Evolutionary conservation across 2,329 filamentous ascomycete species (phyloP).

Genomic region (Fusarium agapanthi): DNA sequence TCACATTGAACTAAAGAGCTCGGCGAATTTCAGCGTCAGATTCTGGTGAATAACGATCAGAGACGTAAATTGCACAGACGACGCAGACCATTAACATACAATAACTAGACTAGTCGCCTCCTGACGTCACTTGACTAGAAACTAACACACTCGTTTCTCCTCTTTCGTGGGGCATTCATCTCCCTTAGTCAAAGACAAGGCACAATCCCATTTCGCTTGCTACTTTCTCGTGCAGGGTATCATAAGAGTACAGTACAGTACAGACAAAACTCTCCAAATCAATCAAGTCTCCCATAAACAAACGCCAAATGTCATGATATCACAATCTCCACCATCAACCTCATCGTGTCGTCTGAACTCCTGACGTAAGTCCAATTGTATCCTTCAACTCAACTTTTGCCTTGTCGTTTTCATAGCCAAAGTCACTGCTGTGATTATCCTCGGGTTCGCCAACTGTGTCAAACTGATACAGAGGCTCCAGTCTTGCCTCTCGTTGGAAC

Average conservation of each 20-base stretch:
- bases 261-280: slow-evolving; percentile 18
- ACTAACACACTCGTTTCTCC: neutral
- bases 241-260: slow-evolving; percentile 27
- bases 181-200: slow-evolving; percentile 14
- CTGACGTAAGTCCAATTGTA: slow-evolving; percentile 43
- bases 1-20: neutral
- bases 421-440: slow-evolving; percentile 43
- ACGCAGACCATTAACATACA: neutral
- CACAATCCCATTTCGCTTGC: slow-evolving; percentile 32
- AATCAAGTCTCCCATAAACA: slow-evolving; percentile 12
- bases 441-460: slow-evolving; percentile 47
- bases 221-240: slow-evolving; percentile 38
- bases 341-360: slow-evolving; percentile 24
- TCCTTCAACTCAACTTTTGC: slow-evolving; percentile 52
- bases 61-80: slow-evolving; percentile 2
- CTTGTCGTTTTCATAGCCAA: slow-evolving; percentile 50
- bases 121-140: slow-evolving; percentile 23
- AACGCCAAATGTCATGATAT: slow-evolving; percentile 25
- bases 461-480: slow-evolving; percentile 55
- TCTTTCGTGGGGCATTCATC: slow-evolving; percentile 10
- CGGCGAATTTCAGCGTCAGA: neutral
- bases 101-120: slow-evolving; percentile 2
- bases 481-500: slow-evolving; percentile 53
- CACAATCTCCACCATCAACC: neutral
- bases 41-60: slow-evolving; percentile 10